phyloP scores from a whole-genome alignment of 805 yeast species.

The Spencermartinsiella europaea region DNA sequence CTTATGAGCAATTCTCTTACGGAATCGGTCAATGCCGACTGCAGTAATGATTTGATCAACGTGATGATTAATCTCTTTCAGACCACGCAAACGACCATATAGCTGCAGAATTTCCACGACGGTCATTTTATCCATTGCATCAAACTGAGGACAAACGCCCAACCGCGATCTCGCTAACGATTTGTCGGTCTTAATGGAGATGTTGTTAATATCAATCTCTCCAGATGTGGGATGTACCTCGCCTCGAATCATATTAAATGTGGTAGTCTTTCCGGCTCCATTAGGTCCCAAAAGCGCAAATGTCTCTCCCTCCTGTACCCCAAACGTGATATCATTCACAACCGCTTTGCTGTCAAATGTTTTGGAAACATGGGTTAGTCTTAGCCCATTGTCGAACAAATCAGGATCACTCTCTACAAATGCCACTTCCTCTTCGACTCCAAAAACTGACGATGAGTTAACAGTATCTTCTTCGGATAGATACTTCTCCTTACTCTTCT shows the following conservation, averaged over 20 bases:
- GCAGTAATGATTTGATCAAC: constrained; percentile 31
- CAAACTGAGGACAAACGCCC: constrained; percentile 38
- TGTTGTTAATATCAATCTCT: constrained; percentile 28
- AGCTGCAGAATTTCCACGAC: constrained; percentile 30
- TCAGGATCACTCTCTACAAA: constrained; percentile 23
- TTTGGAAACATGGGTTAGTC: constrained; percentile 28
- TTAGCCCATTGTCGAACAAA: constrained; percentile 24
- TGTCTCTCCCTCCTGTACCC: constrained; percentile 30
- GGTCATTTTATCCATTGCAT: constrained; percentile 34
- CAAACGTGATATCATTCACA: constrained; percentile 34
- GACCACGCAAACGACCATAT: constrained; percentile 32
- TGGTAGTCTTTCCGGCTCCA: constrained; percentile 36
- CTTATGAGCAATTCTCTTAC: constrained; percentile 28
- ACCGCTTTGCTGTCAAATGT: constrained; percentile 22
- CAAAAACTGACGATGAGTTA: constrained; percentile 9
- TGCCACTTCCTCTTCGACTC: constrained; percentile 23
- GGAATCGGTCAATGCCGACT: constrained; percentile 32
- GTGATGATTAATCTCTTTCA: constrained; percentile 23
- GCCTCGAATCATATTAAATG: constrained; percentile 35
- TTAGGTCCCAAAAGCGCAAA: constrained; percentile 36
- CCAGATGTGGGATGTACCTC: constrained; percentile 29
- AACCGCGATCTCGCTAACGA: constrained; percentile 30
- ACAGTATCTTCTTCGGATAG: neutral
- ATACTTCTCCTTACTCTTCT: neutral
- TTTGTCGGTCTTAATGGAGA: constrained; percentile 24